Percentiles rank a stretch among this genome's conserved stretches.
phyloP scores from a whole-genome alignment of 352 stramenopile genomes.

The Globisporangium uncinulatum region DNA sequence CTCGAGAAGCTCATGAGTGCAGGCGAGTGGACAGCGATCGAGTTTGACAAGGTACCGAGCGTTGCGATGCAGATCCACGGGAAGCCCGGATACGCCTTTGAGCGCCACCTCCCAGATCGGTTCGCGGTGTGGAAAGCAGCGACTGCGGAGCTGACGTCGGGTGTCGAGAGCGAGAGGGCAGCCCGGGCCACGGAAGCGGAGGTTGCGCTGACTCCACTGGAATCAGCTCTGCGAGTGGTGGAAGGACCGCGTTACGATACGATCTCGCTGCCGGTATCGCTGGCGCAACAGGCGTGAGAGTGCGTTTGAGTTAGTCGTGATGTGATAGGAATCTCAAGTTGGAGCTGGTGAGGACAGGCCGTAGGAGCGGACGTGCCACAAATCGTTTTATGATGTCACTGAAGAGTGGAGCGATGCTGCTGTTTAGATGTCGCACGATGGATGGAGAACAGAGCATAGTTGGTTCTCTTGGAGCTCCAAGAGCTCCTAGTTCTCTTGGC shows the following conservation, averaged over 20 bases:
- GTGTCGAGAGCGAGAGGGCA: constrained; percentile 9
- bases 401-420: too few relatives aligned
- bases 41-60: constrained; percentile 31
- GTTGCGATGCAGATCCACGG: constrained; percentile 40
- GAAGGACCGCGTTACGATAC: constrained; percentile 26
- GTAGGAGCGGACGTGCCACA: too few relatives aligned
- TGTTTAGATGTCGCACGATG: too few relatives aligned
- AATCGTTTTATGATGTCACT: too few relatives aligned
- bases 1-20: constrained; percentile 38
- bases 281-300: too few relatives aligned
- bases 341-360: too few relatives aligned
- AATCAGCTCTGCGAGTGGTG: constrained; percentile 1
- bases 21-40: constrained; percentile 34
- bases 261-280: constrained; percentile 22
- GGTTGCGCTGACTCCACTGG: constrained; percentile 8
- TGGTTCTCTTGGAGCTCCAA: too few relatives aligned
- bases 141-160: background rate
- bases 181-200: constrained; percentile 17
- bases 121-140: constrained; percentile 30
- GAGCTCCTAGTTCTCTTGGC: too few relatives aligned
- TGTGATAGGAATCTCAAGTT: too few relatives aligned
- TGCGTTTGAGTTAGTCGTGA: too few relatives aligned
- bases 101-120: constrained; percentile 22
- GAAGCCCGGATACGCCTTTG: constrained; percentile 27
- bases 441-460: too few relatives aligned